Percentiles rank a stretch among this genome's conserved stretches.
phyloP scores from a whole-genome alignment of 176 grass and related monocot genomes.

The Paspalum vaginatum region DNA sequence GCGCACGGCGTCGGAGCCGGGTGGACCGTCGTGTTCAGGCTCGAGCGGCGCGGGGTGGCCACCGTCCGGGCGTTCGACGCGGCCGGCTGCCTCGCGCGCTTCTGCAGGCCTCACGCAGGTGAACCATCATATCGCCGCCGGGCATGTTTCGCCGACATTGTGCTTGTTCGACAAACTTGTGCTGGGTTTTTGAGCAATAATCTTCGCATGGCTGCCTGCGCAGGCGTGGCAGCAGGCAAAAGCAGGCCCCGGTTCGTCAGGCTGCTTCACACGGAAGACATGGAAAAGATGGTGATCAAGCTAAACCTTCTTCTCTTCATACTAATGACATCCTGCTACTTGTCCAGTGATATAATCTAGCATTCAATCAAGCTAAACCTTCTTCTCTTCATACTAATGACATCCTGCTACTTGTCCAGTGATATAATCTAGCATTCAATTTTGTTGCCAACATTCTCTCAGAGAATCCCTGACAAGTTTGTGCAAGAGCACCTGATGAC shows the following conservation, averaged over 20 bases:
- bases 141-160: neutral
- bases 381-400: neutral
- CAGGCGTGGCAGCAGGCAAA: conserved; percentile 16
- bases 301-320: neutral
- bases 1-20: conserved; percentile 30
- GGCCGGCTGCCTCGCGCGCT: neutral
- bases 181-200: neutral
- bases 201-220: neutral
- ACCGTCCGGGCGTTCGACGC: conserved; percentile 39
- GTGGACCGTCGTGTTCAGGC: conserved; percentile 34
- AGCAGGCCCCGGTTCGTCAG: conserved; percentile 41
- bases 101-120: conserved; percentile 31
- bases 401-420: neutral
- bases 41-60: conserved; percentile 33
- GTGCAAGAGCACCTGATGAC: conserved; percentile 40
- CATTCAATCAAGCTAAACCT: neutral
- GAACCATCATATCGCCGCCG: no score
- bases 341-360: neutral
- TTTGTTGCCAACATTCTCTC: neutral
- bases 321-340: neutral
- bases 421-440: neutral
- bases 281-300: conserved; percentile 38
- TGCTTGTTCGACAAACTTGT: neutral
- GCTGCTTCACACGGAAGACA: conserved; percentile 14
- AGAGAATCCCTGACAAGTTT: conserved; percentile 43